A percentile compares a stretch with the other conserved stretches of the same genome.
These are phyloP conservation scores for Trifolium pratense DNA, from an alignment of 306 rosid species.

Conservation along the genomic window DNA sequence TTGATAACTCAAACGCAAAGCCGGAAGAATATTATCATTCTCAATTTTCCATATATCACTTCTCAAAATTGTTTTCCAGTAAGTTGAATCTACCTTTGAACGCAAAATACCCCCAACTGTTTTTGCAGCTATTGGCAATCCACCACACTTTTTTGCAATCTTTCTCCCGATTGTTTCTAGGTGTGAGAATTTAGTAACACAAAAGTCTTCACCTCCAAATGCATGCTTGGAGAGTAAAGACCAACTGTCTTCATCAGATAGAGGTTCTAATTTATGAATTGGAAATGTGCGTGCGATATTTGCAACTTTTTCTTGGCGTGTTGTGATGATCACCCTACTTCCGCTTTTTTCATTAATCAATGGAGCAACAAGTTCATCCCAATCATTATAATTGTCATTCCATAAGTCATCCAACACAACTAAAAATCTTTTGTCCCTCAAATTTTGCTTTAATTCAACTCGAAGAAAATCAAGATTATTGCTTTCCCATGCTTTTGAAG, in stretches of 20 bases:
- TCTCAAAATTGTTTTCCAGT: conserved; percentile 41
- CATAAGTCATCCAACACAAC: background rate
- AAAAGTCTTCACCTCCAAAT: background rate
- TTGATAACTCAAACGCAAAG: background rate
- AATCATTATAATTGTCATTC: background rate
- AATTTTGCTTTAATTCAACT: background rate
- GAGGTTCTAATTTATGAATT: background rate
- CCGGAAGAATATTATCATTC: background rate
- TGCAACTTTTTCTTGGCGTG: conserved; percentile 7
- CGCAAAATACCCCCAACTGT: background rate
- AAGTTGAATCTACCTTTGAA: background rate
- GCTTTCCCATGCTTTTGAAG: background rate
- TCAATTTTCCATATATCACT: conserved; percentile 31
- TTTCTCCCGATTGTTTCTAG: background rate
- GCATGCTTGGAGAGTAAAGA: conserved; percentile 8
- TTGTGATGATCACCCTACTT: background rate
- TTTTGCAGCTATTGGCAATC: background rate
- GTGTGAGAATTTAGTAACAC: background rate
- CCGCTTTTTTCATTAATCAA: background rate
- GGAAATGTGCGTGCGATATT: background rate
- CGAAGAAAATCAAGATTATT: background rate
- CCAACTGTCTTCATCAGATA: background rate
- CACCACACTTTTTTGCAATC: background rate
- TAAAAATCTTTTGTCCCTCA: background rate
- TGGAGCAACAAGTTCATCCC: background rate